A percentile compares a stretch with the other conserved stretches of the same genome.
These are phyloP conservation scores for Breviolum minutum DNA, from an alignment of 73 alveolate genomes.

Conservation along the genomic window DNA sequence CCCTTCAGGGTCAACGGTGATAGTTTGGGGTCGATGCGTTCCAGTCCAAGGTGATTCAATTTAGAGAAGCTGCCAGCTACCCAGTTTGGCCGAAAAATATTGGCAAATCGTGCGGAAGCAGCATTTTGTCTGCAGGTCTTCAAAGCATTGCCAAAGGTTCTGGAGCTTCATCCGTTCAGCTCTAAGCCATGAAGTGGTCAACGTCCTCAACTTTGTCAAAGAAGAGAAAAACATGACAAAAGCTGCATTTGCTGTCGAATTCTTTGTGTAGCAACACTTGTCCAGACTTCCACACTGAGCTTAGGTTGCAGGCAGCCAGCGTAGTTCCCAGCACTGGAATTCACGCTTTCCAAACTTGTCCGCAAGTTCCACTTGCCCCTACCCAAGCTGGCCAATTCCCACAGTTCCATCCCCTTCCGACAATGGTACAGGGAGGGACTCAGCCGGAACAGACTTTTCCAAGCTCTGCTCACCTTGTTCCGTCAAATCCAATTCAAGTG, in stretches of 20 bases:
- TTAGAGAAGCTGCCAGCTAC: not conserved
- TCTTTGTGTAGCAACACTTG: not conserved
- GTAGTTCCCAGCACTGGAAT: not conserved
- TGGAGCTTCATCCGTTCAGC: not conserved
- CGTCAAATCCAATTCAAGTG: not conserved
- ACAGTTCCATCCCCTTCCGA: no score
- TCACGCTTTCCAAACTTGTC: not conserved
- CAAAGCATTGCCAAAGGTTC: constrained; percentile 18
- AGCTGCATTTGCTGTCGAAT: not conserved
- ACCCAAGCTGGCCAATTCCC: no score
- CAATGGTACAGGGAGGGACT: no score
- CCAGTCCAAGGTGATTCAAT: not conserved
- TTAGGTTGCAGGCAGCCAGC: not conserved
- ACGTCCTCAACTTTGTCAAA: no score
- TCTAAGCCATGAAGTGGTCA: not conserved
- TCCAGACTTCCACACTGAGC: not conserved
- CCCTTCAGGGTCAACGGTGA: not conserved
- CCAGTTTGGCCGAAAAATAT: not conserved
- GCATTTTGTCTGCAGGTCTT: not conserved
- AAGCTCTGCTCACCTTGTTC: not conserved
- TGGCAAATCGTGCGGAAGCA: not conserved
- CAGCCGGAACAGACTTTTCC: no score
- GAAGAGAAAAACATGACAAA: not conserved
- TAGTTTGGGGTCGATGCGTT: not conserved
- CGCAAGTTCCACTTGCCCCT: no score